Evolutionary conservation across 148 eudicot species (phyloP).

Genomic region (Silene latifolia): DNA sequence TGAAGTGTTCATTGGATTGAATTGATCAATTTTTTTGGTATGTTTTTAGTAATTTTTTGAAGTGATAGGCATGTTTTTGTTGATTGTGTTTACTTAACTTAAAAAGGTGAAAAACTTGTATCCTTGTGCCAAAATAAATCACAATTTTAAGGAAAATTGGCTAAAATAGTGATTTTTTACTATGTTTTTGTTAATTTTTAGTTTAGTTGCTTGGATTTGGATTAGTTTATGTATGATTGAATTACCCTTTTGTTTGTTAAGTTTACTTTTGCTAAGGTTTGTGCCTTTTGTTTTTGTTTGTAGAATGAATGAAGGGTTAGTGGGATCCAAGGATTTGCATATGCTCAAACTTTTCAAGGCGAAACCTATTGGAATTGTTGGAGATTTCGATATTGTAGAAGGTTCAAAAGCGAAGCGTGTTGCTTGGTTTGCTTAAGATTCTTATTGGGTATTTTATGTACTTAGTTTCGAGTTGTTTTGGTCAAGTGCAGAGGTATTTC

Average conservation of each 20-base stretch:
- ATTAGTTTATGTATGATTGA: conserved; percentile 20
- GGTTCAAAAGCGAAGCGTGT: conserved; percentile 32
- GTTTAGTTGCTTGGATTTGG: conserved; percentile 23
- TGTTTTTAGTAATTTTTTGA: too few species aligned
- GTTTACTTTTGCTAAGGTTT: too few species aligned
- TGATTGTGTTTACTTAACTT: background rate
- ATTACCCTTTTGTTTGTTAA: background rate
- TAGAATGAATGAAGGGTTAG: too few species aligned
- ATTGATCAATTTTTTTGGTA: too few species aligned
- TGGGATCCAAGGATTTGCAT: too few species aligned
- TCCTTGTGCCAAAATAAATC: background rate
- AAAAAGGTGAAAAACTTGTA: conserved; percentile 11
- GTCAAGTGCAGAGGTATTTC: conserved; percentile 33
- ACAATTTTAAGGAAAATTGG: conserved; percentile 19
- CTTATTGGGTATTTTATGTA: conserved; percentile 25
- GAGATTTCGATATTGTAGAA: conserved; percentile 32
- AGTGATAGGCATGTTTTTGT: background rate
- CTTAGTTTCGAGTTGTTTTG: conserved; percentile 23
- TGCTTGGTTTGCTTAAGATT: conserved; percentile 30
- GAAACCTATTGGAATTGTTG: too few species aligned
- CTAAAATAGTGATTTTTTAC: background rate
- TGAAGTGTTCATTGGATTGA: too few species aligned
- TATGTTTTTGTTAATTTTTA: conserved; percentile 8
- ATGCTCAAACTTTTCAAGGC: too few species aligned
- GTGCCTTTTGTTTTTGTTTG: too few species aligned